Conservation (phyloP, 2,329 filamentous ascomycete genomes). For the Colletotrichum camelliae region DNA sequence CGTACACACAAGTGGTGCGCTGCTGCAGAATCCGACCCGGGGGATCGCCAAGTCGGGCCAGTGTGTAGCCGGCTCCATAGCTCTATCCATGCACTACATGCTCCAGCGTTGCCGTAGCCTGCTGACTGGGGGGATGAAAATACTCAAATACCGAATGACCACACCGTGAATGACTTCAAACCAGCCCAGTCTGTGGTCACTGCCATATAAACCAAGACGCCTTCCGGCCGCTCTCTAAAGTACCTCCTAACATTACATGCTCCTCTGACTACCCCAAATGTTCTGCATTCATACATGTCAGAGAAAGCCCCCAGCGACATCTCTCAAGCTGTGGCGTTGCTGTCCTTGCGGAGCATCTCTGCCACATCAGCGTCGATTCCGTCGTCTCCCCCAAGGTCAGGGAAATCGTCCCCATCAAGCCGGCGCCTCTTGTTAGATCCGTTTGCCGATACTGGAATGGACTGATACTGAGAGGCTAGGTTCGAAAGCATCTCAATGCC, state of each 20-base stretch:
- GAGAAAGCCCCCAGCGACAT: not conserved
- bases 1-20: not conserved
- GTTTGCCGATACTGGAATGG: constrained; percentile 54
- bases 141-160: not conserved
- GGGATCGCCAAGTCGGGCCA: not conserved
- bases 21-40: not conserved
- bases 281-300: not conserved
- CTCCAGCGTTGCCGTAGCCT: not conserved
- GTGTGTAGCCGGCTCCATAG: not conserved
- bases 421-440: constrained; percentile 63
- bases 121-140: not conserved
- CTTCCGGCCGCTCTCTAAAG: not conserved
- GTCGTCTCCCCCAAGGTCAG: constrained; percentile 59
- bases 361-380: constrained; percentile 63
- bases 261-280: not conserved
- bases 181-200: not conserved
- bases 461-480: constrained; percentile 51
- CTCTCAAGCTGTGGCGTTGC: constrained; percentile 21
- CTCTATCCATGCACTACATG: not conserved
- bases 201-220: not conserved
- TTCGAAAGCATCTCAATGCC: constrained; percentile 46
- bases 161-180: not conserved
- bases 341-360: constrained; percentile 56
- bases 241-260: not conserved
- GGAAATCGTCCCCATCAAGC: constrained; percentile 57